A percentile compares a stretch with the other conserved stretches of the same genome.
These are phyloP conservation scores for Kuraishia hungarica DNA, from an alignment of 805 yeast genomes.

Conservation along the genomic window DNA sequence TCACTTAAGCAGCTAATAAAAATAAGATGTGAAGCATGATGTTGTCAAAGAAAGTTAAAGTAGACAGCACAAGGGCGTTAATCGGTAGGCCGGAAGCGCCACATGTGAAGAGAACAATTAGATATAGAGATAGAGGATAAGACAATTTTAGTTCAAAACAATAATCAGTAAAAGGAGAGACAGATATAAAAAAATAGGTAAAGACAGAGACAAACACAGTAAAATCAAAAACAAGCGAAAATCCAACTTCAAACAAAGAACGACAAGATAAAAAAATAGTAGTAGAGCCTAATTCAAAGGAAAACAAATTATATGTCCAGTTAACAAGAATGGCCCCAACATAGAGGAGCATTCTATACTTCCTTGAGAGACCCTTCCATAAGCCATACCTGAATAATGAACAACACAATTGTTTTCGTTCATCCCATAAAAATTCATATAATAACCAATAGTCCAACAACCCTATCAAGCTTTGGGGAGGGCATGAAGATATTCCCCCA, in stretches of 20 bases:
- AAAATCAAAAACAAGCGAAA: not conserved
- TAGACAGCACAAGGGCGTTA: not conserved
- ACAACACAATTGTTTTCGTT: not conserved
- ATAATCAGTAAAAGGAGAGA: not conserved
- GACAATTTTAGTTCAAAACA: not conserved
- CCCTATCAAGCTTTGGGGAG: not conserved
- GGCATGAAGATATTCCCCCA: not conserved
- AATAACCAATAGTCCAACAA: not conserved
- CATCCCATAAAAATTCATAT: not conserved
- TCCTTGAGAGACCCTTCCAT: too few species aligned
- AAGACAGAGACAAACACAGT: not conserved
- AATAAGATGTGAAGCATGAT: not conserved
- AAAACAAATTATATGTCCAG: not conserved
- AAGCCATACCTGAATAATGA: not conserved
- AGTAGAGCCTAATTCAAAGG: not conserved
- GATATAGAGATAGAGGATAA: not conserved
- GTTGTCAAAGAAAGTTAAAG: not conserved
- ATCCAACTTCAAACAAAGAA: not conserved
- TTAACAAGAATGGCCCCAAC: not conserved
- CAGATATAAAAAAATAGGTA: not conserved
- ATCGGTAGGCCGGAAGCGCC: not conserved
- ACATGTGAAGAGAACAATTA: not conserved
- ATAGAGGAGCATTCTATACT: not conserved
- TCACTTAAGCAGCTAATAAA: not conserved
- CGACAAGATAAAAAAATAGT: not conserved